phyloP scores from a whole-genome alignment of 2,329 filamentous ascomycete genomes.

The Colletotrichum sp. region DNA sequence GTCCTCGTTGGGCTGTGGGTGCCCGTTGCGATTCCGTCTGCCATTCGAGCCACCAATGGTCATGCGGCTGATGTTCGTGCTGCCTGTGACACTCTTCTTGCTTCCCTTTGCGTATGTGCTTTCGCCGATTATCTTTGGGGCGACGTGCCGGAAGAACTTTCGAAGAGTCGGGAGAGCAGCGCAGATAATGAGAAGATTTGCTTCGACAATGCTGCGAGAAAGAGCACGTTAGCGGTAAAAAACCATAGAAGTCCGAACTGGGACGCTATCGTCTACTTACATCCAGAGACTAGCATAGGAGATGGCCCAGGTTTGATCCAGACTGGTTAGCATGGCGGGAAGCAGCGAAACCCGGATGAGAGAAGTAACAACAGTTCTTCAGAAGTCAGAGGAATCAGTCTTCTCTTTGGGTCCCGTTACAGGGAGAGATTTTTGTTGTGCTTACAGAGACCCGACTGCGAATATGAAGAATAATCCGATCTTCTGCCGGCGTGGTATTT shows the following conservation, averaged over 20 bases:
- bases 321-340: slow-evolving; percentile 25
- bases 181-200: slow-evolving; percentile 40
- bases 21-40: neutral
- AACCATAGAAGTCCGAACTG: neutral
- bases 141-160: slow-evolving; percentile 36
- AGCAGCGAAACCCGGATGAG: slow-evolving; percentile 33
- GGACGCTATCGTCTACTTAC: slow-evolving; percentile 17
- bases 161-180: slow-evolving; percentile 40
- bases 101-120: neutral
- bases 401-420: neutral
- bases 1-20: neutral
- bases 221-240: neutral
- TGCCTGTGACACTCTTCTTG: neutral
- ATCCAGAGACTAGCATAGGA: slow-evolving; percentile 32
- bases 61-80: neutral
- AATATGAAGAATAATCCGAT: slow-evolving; percentile 47
- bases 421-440: slow-evolving; percentile 24
- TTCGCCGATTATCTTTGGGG: slow-evolving; percentile 23
- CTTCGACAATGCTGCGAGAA: slow-evolving; percentile 34
- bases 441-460: slow-evolving; percentile 39
- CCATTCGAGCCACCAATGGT: neutral
- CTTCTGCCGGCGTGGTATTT: slow-evolving; percentile 50
- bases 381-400: neutral
- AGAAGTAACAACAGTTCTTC: slow-evolving; percentile 38
- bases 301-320: slow-evolving; percentile 34